Percentiles rank a stretch among this genome's conserved stretches.
Evolutionary conservation across 1,139 yeast species (phyloP).

Genomic region (Pichia cactophila): DNA sequence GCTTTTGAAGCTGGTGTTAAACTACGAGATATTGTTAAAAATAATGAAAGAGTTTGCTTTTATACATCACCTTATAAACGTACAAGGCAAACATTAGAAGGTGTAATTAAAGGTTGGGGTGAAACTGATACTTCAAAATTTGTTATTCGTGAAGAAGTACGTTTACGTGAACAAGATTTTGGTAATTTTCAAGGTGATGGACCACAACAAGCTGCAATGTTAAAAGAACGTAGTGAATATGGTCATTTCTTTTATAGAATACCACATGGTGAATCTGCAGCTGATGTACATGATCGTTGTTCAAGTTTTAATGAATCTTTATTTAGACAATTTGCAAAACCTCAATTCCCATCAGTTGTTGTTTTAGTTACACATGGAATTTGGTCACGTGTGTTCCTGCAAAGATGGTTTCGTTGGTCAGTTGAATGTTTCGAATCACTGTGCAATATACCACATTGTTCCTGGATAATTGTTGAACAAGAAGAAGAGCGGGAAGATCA

Average conservation of each 20-base stretch:
- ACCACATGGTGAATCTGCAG: conserved; percentile 92
- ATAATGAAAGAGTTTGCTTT: conserved; percentile 48
- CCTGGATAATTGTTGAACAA: conserved; percentile 69
- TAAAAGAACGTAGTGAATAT: conserved; percentile 78
- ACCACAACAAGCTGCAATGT: conserved; percentile 67
- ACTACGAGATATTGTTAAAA: conserved; percentile 43
- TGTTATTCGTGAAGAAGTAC: conserved; percentile 67
- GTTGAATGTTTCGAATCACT: conserved; percentile 82
- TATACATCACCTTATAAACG: conserved; percentile 80
- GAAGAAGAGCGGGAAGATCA: conserved; percentile 23
- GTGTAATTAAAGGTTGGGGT: conserved; percentile 49
- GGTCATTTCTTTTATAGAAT: conserved; percentile 90
- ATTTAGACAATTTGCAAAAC: conserved; percentile 67
- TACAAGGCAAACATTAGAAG: conserved; percentile 73
- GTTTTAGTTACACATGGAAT: conserved; percentile 89
- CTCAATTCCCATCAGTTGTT: conserved; percentile 61
- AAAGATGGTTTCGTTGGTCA: conserved; percentile 92
- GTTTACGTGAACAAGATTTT: conserved; percentile 90
- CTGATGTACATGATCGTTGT: conserved; percentile 86
- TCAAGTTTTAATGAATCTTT: conserved; percentile 84
- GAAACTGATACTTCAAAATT: not conserved
- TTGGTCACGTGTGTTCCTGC: conserved; percentile 84
- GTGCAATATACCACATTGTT: conserved; percentile 78
- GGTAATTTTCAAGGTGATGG: conserved; percentile 82
- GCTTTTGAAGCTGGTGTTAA: conserved; percentile 63